phyloP scores from a whole-genome alignment of 2,329 filamentous ascomycete species.

The Sordariomycetes sp. region DNA sequence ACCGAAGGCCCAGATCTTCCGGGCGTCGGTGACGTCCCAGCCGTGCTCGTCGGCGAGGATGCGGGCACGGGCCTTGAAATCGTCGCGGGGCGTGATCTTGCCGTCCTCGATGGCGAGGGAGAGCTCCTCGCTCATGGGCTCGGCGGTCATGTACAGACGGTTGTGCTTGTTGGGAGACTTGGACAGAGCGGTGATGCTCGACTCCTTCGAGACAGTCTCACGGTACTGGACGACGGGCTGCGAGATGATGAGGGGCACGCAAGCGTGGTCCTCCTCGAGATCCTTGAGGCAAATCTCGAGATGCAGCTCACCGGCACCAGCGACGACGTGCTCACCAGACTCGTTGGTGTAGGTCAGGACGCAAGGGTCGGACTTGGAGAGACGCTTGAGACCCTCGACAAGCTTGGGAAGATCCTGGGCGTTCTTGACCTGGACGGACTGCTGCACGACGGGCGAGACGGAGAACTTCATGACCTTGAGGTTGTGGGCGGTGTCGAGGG shows the following conservation, averaged over 20 bases:
- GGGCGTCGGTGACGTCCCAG: conserved; percentile 99
- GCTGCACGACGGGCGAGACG: conserved; percentile 96
- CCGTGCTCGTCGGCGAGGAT: conserved; percentile 91
- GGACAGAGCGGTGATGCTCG: conserved; percentile 92
- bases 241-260: conserved; percentile 94
- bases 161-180: conserved; percentile 99
- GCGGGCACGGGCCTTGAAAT: conserved; percentile 98
- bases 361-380: conserved; percentile 99
- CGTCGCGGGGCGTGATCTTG: conserved; percentile 90
- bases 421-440: conserved; percentile 99
- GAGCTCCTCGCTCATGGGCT: conserved; percentile 88
- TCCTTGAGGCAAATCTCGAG: conserved; percentile 99
- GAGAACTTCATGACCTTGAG: conserved; percentile 99
- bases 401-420: conserved; percentile 99
- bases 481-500: conserved; percentile 96
- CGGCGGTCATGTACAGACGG: conserved; percentile 92
- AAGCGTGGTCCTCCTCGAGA: conserved; percentile 98
- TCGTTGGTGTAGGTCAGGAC: conserved; percentile 82
- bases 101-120: conserved; percentile 80
- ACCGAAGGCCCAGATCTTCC: conserved; percentile 99
- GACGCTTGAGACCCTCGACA: conserved; percentile 99
- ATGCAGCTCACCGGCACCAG: conserved; percentile 98
- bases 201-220: conserved; percentile 80
- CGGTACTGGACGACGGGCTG: conserved; percentile 98
- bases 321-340: conserved; percentile 97